Base-by-base conservation (phyloP, 495 filamentous ascomycete species). In the Lophiotrema nucula region DNA sequence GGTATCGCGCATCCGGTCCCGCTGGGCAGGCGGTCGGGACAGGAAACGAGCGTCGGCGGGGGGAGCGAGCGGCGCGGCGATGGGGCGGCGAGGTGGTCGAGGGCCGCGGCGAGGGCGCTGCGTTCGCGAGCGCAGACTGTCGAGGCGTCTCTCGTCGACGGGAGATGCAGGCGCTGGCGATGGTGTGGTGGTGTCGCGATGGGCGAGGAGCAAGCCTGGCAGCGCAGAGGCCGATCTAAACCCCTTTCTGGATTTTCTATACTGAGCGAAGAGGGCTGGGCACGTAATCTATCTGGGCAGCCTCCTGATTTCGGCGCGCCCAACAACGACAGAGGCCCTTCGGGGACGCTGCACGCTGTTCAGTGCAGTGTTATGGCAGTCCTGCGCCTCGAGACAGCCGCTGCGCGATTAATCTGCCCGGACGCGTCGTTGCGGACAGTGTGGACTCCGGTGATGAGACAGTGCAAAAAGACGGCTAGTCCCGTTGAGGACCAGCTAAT, bases 1-100 rank as follows among this genome's bases (percentile, higher is more conserved):
- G 16, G 39, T 50, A 39, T 50, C 45, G 49, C 63, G 63, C 63
- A 66, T 66, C 41, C 58, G 63, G 44, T 28, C 41, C 56, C 26
- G n/a, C n/a, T n/a, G n/a, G n/a, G n/a, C n/a, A n/a, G n/a, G n/a
- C n/a, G n/a, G n/a, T n/a, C n/a, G n/a, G n/a, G n/a, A n/a, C 8
- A 37, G 53, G 53, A 53, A 47, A 53, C 47, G 52, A 55, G 42
- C 25, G 39, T 11, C 39, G 52, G 53, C 53, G 48, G 37, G 52
- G 49, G 15, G 28, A 31, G 44, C 5, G 28, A 22, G 48, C 37
- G 41, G 31, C 22, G 43, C 35, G 45, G 37, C 51, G n/a, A 56
- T 65, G 23, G 48, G 54, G 27, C 37, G 33, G 43, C 28, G 60
- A 38, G 39, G 28, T 19, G 19, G 44, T 25, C 26, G 31, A 19